These are phyloP conservation scores for Trichocladium antarcticum DNA, from an alignment of 495 filamentous ascomycete genomes.

Conservation along the genomic window DNA sequence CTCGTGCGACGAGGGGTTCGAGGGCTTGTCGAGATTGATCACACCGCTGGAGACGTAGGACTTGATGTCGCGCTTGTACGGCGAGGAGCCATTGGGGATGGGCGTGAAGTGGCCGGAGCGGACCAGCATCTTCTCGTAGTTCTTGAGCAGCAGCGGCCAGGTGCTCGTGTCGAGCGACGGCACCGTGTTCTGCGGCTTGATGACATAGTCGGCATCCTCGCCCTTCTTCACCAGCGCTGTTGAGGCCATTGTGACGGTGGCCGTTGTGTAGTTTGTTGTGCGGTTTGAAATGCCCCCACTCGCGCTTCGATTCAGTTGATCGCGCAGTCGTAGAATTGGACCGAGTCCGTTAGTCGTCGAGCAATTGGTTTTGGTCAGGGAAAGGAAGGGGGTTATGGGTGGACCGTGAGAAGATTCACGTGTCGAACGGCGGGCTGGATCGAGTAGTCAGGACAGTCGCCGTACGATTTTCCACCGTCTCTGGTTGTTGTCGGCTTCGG, in stretches of 20 bases:
- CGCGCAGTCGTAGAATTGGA: neutral
- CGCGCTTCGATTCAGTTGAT: neutral
- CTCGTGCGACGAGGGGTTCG: slow-evolving; percentile 95
- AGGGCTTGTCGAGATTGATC: slow-evolving; percentile 92
- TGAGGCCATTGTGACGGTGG: slow-evolving; percentile 9
- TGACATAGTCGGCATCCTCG: slow-evolving; percentile 61
- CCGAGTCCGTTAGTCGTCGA: neutral
- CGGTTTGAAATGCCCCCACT: neutral
- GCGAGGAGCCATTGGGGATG: slow-evolving; percentile 76
- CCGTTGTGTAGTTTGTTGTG: neutral
- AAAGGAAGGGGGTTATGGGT: slow-evolving; percentile 8
- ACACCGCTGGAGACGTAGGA: slow-evolving; percentile 91
- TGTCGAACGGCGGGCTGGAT: slow-evolving; percentile 15
- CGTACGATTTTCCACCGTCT: slow-evolving; percentile 14
- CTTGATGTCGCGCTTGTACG: slow-evolving; percentile 84
- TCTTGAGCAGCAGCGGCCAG: slow-evolving; percentile 87
- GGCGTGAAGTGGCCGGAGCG: slow-evolving; percentile 89
- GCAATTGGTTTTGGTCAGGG: neutral
- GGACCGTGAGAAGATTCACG: slow-evolving; percentile 14
- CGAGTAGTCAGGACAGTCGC: slow-evolving; percentile 15
- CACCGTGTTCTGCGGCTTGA: slow-evolving; percentile 71
- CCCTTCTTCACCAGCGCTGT: slow-evolving; percentile 37
- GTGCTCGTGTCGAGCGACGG: slow-evolving; percentile 63
- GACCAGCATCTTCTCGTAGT: slow-evolving; percentile 76
- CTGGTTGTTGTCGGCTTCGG: slow-evolving; percentile 2